Evolutionary conservation across 2,329 filamentous ascomycete genomes (phyloP).

Genomic region (Passalora sequoiae): DNA sequence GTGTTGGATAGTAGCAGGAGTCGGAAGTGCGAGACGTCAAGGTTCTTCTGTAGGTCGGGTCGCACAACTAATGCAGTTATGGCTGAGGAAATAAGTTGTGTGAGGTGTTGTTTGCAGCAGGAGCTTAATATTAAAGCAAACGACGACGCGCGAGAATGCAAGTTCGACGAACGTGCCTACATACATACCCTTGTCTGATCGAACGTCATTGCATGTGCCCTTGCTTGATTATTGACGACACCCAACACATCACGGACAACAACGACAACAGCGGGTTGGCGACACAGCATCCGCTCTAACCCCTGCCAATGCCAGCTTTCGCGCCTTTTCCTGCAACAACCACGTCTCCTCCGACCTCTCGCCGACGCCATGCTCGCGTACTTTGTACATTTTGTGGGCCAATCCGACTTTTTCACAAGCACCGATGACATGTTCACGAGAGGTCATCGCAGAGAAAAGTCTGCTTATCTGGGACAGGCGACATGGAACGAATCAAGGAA

Average conservation of each 20-base stretch:
- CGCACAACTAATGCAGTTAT: background rate
- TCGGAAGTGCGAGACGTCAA: background rate
- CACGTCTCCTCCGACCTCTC: background rate
- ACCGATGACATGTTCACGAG: background rate
- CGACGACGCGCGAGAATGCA: no score
- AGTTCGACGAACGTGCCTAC: no score
- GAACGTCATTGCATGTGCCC: no score
- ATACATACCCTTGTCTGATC: no score
- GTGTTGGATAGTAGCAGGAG: background rate
- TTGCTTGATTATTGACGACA: no score
- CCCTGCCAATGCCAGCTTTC: background rate
- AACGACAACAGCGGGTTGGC: no score
- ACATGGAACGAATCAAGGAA: background rate
- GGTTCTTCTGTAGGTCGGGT: background rate
- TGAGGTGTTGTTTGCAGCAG: background rate
- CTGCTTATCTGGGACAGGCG: background rate
- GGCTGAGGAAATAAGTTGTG: background rate
- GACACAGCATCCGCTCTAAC: no score
- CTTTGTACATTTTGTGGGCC: background rate
- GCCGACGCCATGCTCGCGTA: background rate
- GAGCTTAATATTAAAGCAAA: no score
- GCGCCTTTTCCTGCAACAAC: conserved; percentile 2
- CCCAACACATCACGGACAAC: no score
- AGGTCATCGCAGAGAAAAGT: background rate
- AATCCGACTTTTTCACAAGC: background rate